Evolutionary conservation across 2,329 filamentous ascomycete genomes (phyloP).

Genomic region (Xylaria sp.): DNA sequence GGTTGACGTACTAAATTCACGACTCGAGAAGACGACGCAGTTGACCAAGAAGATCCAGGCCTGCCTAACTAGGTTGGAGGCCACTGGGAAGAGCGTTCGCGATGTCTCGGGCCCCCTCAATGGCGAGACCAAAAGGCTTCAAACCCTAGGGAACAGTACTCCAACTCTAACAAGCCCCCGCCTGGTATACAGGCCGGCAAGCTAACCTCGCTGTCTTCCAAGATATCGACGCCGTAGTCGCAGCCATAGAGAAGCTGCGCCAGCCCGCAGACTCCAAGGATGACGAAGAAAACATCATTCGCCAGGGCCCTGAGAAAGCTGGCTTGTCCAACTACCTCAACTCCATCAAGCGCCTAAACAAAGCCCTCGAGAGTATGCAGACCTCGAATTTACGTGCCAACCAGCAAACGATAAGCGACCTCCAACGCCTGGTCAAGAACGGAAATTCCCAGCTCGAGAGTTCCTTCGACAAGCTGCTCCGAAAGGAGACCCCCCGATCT

Average conservation of each 20-base stretch:
- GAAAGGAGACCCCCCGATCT: slow-evolving; percentile 78
- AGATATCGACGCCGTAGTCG: slow-evolving; percentile 88
- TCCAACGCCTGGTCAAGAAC: slow-evolving; percentile 79
- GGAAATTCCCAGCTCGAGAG: slow-evolving; percentile 87
- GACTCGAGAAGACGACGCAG: slow-evolving; percentile 89
- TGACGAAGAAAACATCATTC: slow-evolving; percentile 90
- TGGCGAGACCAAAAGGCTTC: slow-evolving; percentile 88
- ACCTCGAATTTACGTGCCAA: slow-evolving; percentile 92
- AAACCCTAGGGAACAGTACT: slow-evolving; percentile 84
- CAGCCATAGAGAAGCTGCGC: slow-evolving; percentile 87
- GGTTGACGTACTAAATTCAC: slow-evolving; percentile 76
- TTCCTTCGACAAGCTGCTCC: slow-evolving; percentile 81
- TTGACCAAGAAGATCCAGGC: slow-evolving; percentile 96
- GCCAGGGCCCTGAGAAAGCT: slow-evolving; percentile 83
- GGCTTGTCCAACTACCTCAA: slow-evolving; percentile 87
- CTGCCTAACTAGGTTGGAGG: slow-evolving; percentile 83
- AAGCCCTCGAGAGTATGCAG: slow-evolving; percentile 85
- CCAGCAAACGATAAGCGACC: slow-evolving; percentile 85
- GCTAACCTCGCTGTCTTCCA: slow-evolving; percentile 39
- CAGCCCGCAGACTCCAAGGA: slow-evolving; percentile 94
- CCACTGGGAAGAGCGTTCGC: slow-evolving; percentile 88
- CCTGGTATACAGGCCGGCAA: neutral
- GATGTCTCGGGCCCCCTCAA: slow-evolving; percentile 94
- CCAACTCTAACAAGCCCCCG: slow-evolving; percentile 25
- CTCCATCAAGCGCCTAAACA: slow-evolving; percentile 88